Percentiles rank a stretch among this genome's conserved stretches.
These are phyloP conservation scores for Termitomyces sp. DNA, from an alignment of 768 basidiomycete genomes.

Conservation along the genomic window DNA sequence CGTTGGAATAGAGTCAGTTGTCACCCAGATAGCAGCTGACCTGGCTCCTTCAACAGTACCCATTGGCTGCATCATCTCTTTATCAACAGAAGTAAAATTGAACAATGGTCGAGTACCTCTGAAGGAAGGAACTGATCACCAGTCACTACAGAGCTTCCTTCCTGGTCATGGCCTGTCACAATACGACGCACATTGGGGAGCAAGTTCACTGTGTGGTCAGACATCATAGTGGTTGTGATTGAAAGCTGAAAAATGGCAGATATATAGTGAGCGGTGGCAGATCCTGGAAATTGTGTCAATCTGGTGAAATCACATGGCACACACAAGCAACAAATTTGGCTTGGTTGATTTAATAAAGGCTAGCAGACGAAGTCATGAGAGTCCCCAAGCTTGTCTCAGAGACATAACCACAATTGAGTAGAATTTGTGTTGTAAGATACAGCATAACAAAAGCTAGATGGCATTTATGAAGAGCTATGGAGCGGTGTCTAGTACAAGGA, in stretches of 20 bases:
- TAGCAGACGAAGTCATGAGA: background rate
- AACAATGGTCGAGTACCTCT: conserved; percentile 17
- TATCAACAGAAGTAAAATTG: background rate
- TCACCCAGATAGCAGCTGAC: conserved; percentile 42
- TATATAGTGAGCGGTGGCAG: background rate
- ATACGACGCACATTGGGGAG: conserved; percentile 41
- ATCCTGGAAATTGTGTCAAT: background rate
- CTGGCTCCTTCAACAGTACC: conserved; percentile 27
- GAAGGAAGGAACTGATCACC: conserved; percentile 25
- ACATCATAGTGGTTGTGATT: conserved; percentile 16
- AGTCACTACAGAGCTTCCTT: conserved; percentile 35
- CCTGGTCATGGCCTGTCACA: conserved; percentile 41
- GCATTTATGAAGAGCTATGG: conserved; percentile 21
- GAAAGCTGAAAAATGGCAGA: background rate
- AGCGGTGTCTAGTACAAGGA: conserved; percentile 29
- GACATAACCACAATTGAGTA: background rate
- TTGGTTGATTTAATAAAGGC: background rate
- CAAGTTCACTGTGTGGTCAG: conserved; percentile 14
- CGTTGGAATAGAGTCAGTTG: conserved; percentile 40
- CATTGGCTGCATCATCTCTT: conserved; percentile 23
- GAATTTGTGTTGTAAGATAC: conserved; percentile 10
- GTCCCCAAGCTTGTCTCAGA: background rate
- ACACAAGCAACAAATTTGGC: background rate
- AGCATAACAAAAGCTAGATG: conserved; percentile 3
- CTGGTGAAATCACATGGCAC: conserved; percentile 9